Evolutionary conservation across 2,329 filamentous ascomycete genomes (phyloP), one percentile per base, ranked within the genome.

Genomic region (Triangularia verruculosa): DNA sequence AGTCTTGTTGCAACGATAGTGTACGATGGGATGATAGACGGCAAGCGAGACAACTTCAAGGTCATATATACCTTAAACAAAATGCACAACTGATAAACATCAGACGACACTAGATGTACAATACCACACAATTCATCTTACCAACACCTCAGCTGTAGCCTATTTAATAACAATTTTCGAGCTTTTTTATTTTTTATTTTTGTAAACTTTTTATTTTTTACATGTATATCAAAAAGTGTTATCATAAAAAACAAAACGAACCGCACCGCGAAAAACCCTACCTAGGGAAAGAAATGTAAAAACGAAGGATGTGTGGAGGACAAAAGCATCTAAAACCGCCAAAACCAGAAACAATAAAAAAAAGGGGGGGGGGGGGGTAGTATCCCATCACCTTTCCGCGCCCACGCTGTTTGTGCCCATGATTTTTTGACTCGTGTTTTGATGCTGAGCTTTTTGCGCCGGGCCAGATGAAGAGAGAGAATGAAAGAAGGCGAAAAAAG

Each of bases 131-230:
- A n/a, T n/a, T n/a, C n/a, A n/a, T n/a, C 30, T 2, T 17, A 20
- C 30, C 39, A 4, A 20, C 39, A 47, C 15, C 17, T 15, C 15
- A 47, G 17, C 4, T 7, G 22, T 17, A 53, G n/a, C n/a, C n/a
- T n/a, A n/a, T n/a, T n/a, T n/a, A n/a, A 55, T 11, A 30, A 13
- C 17, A 28, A 59, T 54, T 62, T 62, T 62, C 52, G 30, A 57
- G 15, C 24, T 24, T 59, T 59, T 58, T 43, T 63, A n/a, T n/a
- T n/a, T n/a, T n/a, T 56, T 20, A 20, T 62, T 30, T 51, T 24
- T 43, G 27, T 43, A 55, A n/a, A n/a, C n/a, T 47, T 32, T 27
- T 15, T 28, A 32, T 24, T 17, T 57, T 24, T 57, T 57, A 34
- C 24, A 28, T 13, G 51, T 28, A 30, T 17, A 39, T 53, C n/a